Evolutionary conservation across 805 yeast genomes (phyloP).

Genomic region (Priceomyces fermenticarens): DNA sequence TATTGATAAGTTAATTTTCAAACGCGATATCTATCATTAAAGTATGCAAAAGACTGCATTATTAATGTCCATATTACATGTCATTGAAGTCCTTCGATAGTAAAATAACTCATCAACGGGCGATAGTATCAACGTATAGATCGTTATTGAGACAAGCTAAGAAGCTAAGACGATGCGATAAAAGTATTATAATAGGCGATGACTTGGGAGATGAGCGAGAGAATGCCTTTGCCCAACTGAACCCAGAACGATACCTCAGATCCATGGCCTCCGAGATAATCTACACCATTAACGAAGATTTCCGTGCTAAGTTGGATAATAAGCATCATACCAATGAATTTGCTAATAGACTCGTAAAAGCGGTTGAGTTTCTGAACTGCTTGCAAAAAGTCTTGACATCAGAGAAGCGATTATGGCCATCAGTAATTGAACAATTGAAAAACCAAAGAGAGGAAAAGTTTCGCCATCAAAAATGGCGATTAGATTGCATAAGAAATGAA

Average conservation of each 20-base stretch:
- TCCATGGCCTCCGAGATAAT: slow-evolving; percentile 16
- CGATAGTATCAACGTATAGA: slow-evolving; percentile 8
- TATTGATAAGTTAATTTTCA: neutral
- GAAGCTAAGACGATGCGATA: neutral
- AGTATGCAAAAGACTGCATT: neutral
- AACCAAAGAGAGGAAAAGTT: slow-evolving; percentile 10
- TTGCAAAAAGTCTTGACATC: slow-evolving; percentile 5
- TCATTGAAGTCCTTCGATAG: slow-evolving; percentile 1
- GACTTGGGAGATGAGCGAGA: slow-evolving; percentile 3
- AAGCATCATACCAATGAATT: slow-evolving; percentile 1
- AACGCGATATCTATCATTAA: neutral
- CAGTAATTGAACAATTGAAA: slow-evolving; percentile 12
- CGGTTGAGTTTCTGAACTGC: slow-evolving; percentile 9
- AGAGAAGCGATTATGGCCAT: slow-evolving; percentile 1
- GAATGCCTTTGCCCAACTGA: slow-evolving; percentile 2
- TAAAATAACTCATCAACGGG: slow-evolving; percentile 4
- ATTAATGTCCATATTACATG: slow-evolving; percentile 1
- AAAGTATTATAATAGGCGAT: neutral
- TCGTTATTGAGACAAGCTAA: slow-evolving; percentile 4
- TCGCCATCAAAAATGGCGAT: slow-evolving; percentile 16
- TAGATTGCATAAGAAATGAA: slow-evolving; percentile 7
- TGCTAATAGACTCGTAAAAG: slow-evolving; percentile 10
- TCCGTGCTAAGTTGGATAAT: slow-evolving; percentile 5
- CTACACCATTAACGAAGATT: slow-evolving; percentile 14
- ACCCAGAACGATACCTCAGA: slow-evolving; percentile 12